A percentile compares a stretch with the other conserved stretches of the same genome.
Evolutionary conservation across 2,329 filamentous ascomycete genomes (phyloP).

Genomic region (Colletotrichum sp.): DNA sequence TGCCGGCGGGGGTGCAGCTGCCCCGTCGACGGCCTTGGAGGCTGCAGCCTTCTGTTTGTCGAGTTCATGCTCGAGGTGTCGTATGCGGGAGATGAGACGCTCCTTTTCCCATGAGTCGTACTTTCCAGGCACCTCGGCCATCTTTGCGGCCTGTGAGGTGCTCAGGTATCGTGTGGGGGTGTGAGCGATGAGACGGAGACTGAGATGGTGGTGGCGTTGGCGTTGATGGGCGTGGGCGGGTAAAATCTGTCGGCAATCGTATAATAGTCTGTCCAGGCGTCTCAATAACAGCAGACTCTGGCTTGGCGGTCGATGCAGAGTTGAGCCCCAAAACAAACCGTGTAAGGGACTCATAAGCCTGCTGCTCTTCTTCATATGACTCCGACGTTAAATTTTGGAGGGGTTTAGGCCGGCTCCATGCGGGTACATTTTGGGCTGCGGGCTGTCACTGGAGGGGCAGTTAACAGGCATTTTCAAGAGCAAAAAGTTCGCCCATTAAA

Average conservation of each 20-base stretch:
- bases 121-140: constrained; percentile 30
- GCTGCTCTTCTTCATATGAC: neutral
- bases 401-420: neutral
- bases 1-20: constrained; percentile 10
- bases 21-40: constrained; percentile 9
- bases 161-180: neutral
- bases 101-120: constrained; percentile 74
- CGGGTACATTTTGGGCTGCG: neutral
- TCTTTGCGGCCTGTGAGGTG: constrained; percentile 5
- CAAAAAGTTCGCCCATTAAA: neutral
- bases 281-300: neutral
- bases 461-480: neutral
- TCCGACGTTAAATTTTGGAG: neutral
- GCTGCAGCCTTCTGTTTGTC: constrained; percentile 46
- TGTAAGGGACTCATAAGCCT: constrained; percentile 8
- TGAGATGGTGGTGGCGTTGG: neutral
- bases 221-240: neutral
- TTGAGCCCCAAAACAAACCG: constrained; percentile 1
- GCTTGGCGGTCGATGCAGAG: neutral
- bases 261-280: neutral
- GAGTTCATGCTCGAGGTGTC: constrained; percentile 70
- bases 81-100: constrained; percentile 71
- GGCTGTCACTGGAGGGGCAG: constrained; percentile 2
- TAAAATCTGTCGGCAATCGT: neutral
- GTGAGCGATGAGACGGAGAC: neutral